Base-by-base conservation (phyloP, 306 rosid species). In the Prunus kanzakura region DNA sequence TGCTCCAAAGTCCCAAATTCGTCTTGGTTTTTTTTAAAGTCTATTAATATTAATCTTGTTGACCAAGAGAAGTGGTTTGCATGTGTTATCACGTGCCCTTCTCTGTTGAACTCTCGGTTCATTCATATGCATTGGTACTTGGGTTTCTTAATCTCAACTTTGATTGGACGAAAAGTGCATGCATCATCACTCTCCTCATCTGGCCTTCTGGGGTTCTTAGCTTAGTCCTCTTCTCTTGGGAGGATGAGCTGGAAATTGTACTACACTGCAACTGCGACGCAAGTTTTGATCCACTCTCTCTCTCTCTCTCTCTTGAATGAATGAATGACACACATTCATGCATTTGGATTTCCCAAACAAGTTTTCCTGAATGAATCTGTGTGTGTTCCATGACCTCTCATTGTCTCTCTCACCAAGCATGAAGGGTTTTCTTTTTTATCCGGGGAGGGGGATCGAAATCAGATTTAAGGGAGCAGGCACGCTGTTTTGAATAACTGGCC, bases 41-140 rank as follows among this genome's bases (percentile, higher is more conserved):
- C 68, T 52, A 3, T 22, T 20, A 25, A n/a, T 9, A 57, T 12
- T 2, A 38, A 8, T n/a, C 9, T 0, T 35, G 16, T 60, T 60
- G 43, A 45, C 69, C 68, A 25, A 23, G 76, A 45, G 11, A 6
- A 57, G 67, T 73, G 69, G 47, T 60, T 18, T 8, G 27, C 77
- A 73, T 60, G 69, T 73, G 77, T 18, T 27, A 18, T 47, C 58
- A 73, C 27, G 58, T 73, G 68, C 41, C 58, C n/a, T 45, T 45
- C 20, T 45, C 46, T 43, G 19, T 73, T 73, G 45, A 41, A 6
- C 11, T 58, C 16, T 7, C 23, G 2, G 8, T 73, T 73, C 77
- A 18, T 58, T 27, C 29, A 27, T 38, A 38, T 25, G 27, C 45
- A 27, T 73, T 25, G 69, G 58, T 11, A 58, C 77, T 41, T 45